Evolutionary conservation across 2,329 filamentous ascomycete species (phyloP).

Genomic region (Ophiostoma pallidulum): DNA sequence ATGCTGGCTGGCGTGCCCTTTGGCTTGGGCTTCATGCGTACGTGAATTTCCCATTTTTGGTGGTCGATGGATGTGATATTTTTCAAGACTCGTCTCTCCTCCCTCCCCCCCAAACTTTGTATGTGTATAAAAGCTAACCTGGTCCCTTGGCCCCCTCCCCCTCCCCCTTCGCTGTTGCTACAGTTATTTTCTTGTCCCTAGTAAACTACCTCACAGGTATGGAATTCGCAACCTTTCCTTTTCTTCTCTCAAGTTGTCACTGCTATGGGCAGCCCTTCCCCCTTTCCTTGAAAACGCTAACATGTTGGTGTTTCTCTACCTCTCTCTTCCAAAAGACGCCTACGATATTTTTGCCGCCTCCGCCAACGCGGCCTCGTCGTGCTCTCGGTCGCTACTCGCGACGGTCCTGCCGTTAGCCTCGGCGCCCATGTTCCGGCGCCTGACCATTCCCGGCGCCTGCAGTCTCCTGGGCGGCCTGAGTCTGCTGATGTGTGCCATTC

Average conservation of each 20-base stretch:
- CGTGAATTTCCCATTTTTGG: background rate
- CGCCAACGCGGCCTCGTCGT: constrained; percentile 42
- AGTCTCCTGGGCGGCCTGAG: constrained; percentile 43
- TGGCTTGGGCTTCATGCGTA: constrained; percentile 49
- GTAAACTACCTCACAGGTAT: constrained; percentile 24
- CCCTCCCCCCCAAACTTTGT: background rate
- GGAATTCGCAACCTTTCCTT: background rate
- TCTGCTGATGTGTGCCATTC: constrained; percentile 40
- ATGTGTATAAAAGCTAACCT: background rate
- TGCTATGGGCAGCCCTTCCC: too few relatives aligned
- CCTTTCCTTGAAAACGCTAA: too few relatives aligned
- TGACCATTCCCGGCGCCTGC: constrained; percentile 42
- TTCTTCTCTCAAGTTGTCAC: background rate
- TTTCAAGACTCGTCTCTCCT: background rate
- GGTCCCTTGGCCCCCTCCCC: too few relatives aligned
- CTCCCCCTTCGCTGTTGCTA: too few relatives aligned
- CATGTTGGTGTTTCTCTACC: background rate
- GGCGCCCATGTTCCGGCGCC: constrained; percentile 36
- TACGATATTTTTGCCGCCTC: constrained; percentile 55
- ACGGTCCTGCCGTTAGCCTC: constrained; percentile 49
- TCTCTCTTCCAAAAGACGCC: constrained; percentile 38
- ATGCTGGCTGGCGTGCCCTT: constrained; percentile 53
- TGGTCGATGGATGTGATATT: too few relatives aligned
- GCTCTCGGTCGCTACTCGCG: constrained; percentile 40
- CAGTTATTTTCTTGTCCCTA: constrained; percentile 51